A percentile compares a stretch with the other conserved stretches of the same genome.
phyloP scores from a whole-genome alignment of 805 yeast genomes.

The Dipodascopsis uninucleata region DNA sequence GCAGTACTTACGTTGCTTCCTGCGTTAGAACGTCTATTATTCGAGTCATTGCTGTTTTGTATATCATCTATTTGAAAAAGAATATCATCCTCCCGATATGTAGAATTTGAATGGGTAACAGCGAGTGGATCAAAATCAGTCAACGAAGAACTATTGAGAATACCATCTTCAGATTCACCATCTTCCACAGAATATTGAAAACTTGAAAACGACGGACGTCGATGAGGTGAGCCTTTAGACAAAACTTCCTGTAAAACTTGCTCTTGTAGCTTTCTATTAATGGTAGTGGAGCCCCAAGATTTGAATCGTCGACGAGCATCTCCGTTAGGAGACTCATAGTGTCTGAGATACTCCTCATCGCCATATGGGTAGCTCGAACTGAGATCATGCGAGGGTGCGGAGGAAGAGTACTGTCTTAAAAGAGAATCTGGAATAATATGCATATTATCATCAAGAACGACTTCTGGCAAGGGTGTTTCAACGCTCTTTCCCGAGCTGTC shows the following conservation, averaged over 20 bases:
- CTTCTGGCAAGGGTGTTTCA: constrained; percentile 56
- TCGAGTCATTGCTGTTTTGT: neutral
- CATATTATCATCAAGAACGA: constrained; percentile 83
- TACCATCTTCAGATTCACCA: too few relatives aligned
- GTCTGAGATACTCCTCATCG: too few relatives aligned
- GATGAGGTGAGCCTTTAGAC: constrained; percentile 42
- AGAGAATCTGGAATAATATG: constrained; percentile 86
- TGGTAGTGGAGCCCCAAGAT: constrained; percentile 57
- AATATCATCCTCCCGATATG: constrained; percentile 15
- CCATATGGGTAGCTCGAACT: constrained; percentile 18
- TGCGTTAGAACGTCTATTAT: neutral
- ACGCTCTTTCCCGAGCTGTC: neutral
- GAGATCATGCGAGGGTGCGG: constrained; percentile 37
- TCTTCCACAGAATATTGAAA: neutral
- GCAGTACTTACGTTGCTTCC: too few relatives aligned
- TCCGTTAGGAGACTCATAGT: too few relatives aligned
- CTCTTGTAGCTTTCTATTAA: constrained; percentile 69
- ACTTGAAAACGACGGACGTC: constrained; percentile 7
- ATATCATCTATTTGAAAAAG: constrained; percentile 23
- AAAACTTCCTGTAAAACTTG: constrained; percentile 70
- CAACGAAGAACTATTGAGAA: too few relatives aligned
- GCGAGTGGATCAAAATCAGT: too few relatives aligned
- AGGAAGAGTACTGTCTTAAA: constrained; percentile 57
- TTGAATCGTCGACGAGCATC: constrained; percentile 4
- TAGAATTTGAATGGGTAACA: too few relatives aligned